Evolutionary conservation across 164 flowering plant genomes (phyloP).

Genomic region (Akebia trifoliata): DNA sequence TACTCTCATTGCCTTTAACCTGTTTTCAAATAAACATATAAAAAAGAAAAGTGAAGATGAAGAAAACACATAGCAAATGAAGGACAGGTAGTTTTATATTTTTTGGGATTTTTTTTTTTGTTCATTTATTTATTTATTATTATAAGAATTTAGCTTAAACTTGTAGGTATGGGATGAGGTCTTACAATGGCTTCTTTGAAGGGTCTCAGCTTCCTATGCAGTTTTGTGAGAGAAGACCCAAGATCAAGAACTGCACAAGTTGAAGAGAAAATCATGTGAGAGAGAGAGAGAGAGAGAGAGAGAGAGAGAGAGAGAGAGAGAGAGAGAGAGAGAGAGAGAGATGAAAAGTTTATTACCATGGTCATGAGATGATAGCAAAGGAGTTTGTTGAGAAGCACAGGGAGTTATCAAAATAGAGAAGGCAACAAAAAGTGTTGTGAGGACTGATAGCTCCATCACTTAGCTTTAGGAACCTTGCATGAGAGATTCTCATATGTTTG

Average conservation of each 20-base stretch:
- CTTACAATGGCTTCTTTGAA: constrained; percentile 18
- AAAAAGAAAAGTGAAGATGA: background rate
- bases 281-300: background rate
- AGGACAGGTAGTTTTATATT: too few relatives aligned
- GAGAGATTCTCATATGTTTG: background rate
- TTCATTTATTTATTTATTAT: background rate
- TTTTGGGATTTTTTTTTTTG: background rate
- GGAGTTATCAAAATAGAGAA: constrained; percentile 13
- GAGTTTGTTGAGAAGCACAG: too few relatives aligned
- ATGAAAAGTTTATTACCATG: constrained; percentile 21
- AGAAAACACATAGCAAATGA: too few relatives aligned
- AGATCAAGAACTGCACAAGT: constrained; percentile 4
- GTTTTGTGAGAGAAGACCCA: constrained; percentile 3
- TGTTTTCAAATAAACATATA: constrained; percentile 9
- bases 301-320: constrained; percentile 13
- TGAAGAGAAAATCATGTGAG: background rate
- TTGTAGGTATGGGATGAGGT: background rate
- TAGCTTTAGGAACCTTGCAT: background rate
- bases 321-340: background rate
- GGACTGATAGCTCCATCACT: constrained; percentile 14
- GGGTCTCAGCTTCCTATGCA: constrained; percentile 33
- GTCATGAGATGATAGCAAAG: constrained; percentile 7
- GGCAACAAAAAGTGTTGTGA: constrained; percentile 6
- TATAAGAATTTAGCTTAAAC: too few relatives aligned
- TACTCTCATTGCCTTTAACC: constrained; percentile 9